Conservation (phyloP, 106 monocot genomes). For the Xerophyta viscosa region DNA sequence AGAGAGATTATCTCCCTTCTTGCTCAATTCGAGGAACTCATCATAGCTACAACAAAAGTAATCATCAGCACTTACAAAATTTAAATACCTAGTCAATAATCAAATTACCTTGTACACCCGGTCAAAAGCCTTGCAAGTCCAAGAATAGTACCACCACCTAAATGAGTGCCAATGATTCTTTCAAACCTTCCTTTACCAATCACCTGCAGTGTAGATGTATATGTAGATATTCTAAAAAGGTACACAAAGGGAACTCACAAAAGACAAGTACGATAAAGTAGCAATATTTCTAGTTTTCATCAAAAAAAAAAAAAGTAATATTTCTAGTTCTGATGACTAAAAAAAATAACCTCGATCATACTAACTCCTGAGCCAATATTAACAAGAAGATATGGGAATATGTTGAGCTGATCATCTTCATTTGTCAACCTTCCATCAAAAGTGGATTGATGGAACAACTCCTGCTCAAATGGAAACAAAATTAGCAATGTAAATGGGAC, state of each 20-base stretch:
- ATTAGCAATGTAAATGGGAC: no score
- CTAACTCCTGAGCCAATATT: slow-evolving; percentile 84
- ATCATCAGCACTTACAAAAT: not conserved
- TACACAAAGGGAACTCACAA: no score
- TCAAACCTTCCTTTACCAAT: slow-evolving; percentile 74
- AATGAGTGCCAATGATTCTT: slow-evolving; percentile 67
- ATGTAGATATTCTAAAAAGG: no score
- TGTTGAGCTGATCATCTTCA: slow-evolving; percentile 36
- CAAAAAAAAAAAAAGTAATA: no score
- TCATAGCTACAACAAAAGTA: slow-evolving; percentile 44
- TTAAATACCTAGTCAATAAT: not conserved
- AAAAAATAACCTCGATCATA: slow-evolving; percentile 57
- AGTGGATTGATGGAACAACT: slow-evolving; percentile 13
- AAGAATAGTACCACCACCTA: slow-evolving; percentile 75
- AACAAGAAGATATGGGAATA: slow-evolving; percentile 74
- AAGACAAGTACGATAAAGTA: no score
- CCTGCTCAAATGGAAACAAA: slow-evolving; percentile 22
- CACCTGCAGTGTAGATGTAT: slow-evolving; percentile 24
- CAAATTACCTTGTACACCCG: slow-evolving; percentile 45
- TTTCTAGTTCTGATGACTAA: not conserved
- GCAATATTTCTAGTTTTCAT: no score
- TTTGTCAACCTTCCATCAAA: slow-evolving; percentile 25
- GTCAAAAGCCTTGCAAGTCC: slow-evolving; percentile 74
- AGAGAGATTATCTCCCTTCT: slow-evolving; percentile 55
- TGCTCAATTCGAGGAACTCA: slow-evolving; percentile 66